Evolutionary conservation across 345 rosid species (phyloP).

Genomic region (Isatis tinctoria): DNA sequence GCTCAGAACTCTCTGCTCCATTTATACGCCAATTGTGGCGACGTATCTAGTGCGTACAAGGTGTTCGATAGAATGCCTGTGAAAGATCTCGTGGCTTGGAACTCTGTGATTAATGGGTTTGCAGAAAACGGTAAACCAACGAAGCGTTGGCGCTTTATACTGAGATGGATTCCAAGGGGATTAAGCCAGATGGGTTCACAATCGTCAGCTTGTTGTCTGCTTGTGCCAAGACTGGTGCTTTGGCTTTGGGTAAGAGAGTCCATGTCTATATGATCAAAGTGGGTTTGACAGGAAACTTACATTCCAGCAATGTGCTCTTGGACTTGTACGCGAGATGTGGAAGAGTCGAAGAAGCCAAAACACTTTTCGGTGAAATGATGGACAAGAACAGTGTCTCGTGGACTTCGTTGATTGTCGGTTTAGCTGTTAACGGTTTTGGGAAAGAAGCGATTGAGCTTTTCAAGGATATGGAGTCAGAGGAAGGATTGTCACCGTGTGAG

Average conservation of each 20-base stretch:
- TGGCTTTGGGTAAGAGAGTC: constrained; percentile 62
- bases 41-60: constrained; percentile 44
- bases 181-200: constrained; percentile 77
- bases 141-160: constrained; percentile 57
- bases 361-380: constrained; percentile 52
- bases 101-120: constrained; percentile 82
- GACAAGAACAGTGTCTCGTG: constrained; percentile 69
- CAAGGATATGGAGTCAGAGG: constrained; percentile 43
- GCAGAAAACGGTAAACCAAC: constrained; percentile 60
- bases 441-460: constrained; percentile 65
- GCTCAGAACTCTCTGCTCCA: constrained; percentile 68
- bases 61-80: constrained; percentile 60
- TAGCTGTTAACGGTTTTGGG: constrained; percentile 84
- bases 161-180: constrained; percentile 49
- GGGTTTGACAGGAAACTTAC: constrained; percentile 47
- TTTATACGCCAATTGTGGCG: constrained; percentile 52
- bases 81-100: constrained; percentile 87
- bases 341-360: constrained; percentile 46
- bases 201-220: constrained; percentile 71
- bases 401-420: constrained; percentile 74
- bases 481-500: constrained; percentile 51
- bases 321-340: constrained; percentile 83
- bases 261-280: constrained; percentile 57
- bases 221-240: constrained; percentile 76
- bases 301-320: constrained; percentile 59